Evolutionary conservation across 257 asterid genomes (phyloP).

Genomic region (Scutellaria galericulata): DNA sequence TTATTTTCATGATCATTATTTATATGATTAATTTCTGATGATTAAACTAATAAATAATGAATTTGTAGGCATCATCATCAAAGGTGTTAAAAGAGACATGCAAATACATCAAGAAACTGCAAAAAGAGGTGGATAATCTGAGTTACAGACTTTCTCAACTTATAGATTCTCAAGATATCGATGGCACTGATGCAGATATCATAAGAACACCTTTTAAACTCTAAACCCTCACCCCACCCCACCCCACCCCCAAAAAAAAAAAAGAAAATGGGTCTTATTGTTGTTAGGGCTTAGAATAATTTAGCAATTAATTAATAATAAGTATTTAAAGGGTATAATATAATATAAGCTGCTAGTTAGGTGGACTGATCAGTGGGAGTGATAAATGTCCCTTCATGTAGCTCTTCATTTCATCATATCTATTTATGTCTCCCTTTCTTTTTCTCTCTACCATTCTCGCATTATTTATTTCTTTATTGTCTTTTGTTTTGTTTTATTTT

Average conservation of each 20-base stretch:
- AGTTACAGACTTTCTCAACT: conserved; percentile 58
- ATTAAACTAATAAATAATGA: neutral
- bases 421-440: no score
- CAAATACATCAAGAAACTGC: conserved; percentile 61
- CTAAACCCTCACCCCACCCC: neutral
- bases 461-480: no score
- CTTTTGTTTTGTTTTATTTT: no score
- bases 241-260: neutral
- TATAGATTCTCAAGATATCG: conserved; percentile 53
- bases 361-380: no score
- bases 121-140: conserved; percentile 67
- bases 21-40: no score
- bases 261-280: no score
- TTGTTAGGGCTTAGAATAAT: neutral
- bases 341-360: no score
- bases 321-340: no score
- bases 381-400: no score
- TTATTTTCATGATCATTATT: neutral
- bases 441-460: no score
- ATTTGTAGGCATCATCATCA: conserved; percentile 49
- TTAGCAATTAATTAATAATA: no score
- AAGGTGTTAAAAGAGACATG: conserved; percentile 57
- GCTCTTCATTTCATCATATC: no score
- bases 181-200: conserved; percentile 43
- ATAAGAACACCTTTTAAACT: conserved; percentile 49